Evolutionary conservation across 23 red algal species (phyloP).

Genomic region (Gracilaria vermiculophylla): DNA sequence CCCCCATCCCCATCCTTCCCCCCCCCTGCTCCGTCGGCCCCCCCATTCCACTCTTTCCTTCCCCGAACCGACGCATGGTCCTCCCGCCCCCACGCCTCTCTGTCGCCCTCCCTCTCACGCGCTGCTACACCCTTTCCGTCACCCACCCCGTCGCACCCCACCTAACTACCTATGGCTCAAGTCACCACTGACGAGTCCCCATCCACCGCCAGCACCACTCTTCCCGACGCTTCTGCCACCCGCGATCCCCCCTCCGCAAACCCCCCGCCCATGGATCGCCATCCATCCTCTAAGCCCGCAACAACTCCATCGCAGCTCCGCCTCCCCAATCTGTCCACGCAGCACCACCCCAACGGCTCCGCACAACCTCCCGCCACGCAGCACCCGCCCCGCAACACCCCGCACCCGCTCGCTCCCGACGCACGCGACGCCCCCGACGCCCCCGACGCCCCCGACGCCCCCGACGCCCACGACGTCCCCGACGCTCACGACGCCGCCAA

Average conservation of each 20-base stretch:
- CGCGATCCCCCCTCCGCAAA: slow-evolving; percentile 7
- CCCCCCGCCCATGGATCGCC: slow-evolving; percentile 11
- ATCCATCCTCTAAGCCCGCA: background rate
- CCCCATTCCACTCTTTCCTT: background rate
- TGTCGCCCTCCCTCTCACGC: background rate
- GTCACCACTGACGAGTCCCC: background rate
- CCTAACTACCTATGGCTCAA: slow-evolving; percentile 28
- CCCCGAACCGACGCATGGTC: background rate
- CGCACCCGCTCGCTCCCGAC: too few species aligned
- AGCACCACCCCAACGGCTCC: background rate
- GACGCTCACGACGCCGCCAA: too few species aligned
- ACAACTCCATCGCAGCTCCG: background rate
- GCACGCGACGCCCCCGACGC: background rate
- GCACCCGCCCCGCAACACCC: background rate
- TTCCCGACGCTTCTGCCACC: background rate
- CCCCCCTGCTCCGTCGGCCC: slow-evolving; percentile 22
- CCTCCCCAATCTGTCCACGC: background rate
- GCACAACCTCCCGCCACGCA: background rate
- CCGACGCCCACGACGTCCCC: too few species aligned
- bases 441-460: too few species aligned
- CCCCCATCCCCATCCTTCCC: slow-evolving; percentile 25
- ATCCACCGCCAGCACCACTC: background rate
- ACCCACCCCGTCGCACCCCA: background rate
- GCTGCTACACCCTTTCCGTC: background rate
- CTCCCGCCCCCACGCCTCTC: background rate